Evolutionary conservation across 352 stramenopile genomes (phyloP).

Genomic region (Saprolegnia diclina): DNA sequence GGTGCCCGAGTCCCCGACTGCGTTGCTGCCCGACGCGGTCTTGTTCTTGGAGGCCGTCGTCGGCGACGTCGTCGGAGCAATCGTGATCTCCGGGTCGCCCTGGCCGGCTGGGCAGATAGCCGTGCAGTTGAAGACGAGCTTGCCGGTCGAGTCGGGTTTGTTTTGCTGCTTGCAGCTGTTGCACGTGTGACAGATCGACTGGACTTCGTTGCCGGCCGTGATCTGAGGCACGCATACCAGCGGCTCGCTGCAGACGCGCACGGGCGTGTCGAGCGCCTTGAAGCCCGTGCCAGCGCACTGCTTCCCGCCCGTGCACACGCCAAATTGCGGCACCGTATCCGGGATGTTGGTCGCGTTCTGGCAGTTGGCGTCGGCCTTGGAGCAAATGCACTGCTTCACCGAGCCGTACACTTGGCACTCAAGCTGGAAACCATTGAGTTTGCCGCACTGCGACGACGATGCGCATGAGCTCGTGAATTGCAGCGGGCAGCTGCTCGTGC

Average conservation of each 20-base stretch:
- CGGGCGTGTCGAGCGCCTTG: background rate
- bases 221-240: background rate
- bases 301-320: slow-evolving; percentile 4
- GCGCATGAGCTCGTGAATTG: slow-evolving; percentile 7
- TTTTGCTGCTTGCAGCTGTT: slow-evolving; percentile 14
- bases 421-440: background rate
- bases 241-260: background rate
- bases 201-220: background rate
- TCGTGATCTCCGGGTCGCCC: background rate
- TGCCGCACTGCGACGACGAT: background rate
- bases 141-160: slow-evolving; percentile 10
- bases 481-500: background rate
- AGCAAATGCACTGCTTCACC: background rate
- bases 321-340: background rate
- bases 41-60: background rate
- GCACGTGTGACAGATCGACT: slow-evolving; percentile 13
- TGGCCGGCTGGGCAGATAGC: background rate
- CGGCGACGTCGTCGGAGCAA: background rate
- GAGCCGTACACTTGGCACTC: background rate
- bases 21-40: background rate
- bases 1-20: background rate
- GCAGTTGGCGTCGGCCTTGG: slow-evolving; percentile 1
- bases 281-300: background rate
- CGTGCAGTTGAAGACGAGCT: slow-evolving; percentile 6
- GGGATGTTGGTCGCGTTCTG: slow-evolving; percentile 11